These are phyloP conservation scores for Reticulascus tulasneorum DNA, from an alignment of 2,329 filamentous ascomycete genomes.

Conservation along the genomic window DNA sequence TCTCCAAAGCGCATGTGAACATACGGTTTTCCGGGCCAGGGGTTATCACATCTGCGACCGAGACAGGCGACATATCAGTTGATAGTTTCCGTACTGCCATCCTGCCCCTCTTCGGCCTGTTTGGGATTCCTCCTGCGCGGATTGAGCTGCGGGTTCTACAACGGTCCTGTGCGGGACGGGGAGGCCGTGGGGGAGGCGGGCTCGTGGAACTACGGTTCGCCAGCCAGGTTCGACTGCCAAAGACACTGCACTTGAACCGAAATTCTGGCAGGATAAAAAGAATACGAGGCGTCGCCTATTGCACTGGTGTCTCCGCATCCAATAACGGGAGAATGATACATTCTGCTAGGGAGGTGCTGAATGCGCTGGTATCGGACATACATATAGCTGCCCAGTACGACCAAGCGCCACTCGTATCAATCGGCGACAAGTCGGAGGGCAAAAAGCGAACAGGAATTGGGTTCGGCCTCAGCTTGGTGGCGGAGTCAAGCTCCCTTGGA, in stretches of 20 bases:
- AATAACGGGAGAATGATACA: constrained; percentile 97
- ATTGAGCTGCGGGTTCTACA: constrained; percentile 82
- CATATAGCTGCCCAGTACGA: constrained; percentile 84
- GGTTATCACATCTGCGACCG: constrained; percentile 84
- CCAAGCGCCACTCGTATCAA: constrained; percentile 53
- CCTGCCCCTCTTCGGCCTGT: constrained; percentile 82
- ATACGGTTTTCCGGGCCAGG: constrained; percentile 86
- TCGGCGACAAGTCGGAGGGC: constrained; percentile 54
- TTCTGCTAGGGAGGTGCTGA: constrained; percentile 79
- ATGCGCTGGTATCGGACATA: constrained; percentile 80
- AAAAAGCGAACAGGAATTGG: constrained; percentile 76
- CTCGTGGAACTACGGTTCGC: constrained; percentile 92
- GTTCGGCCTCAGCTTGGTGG: constrained; percentile 86
- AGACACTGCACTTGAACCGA: constrained; percentile 83
- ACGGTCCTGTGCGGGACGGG: constrained; percentile 71
- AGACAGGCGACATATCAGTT: constrained; percentile 80
- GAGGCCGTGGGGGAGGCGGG: constrained; percentile 78
- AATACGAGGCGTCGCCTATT: constrained; percentile 90
- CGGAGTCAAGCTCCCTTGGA: constrained; percentile 79
- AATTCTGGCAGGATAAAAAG: constrained; percentile 81
- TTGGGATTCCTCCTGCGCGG: constrained; percentile 74
- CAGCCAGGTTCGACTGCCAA: constrained; percentile 87
- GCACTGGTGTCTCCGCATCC: constrained; percentile 82
- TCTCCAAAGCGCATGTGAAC: constrained; percentile 87
- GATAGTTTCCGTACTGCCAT: constrained; percentile 93